phyloP scores from a whole-genome alignment of 2,329 filamentous ascomycete species.

The Ophiostoma ips region DNA sequence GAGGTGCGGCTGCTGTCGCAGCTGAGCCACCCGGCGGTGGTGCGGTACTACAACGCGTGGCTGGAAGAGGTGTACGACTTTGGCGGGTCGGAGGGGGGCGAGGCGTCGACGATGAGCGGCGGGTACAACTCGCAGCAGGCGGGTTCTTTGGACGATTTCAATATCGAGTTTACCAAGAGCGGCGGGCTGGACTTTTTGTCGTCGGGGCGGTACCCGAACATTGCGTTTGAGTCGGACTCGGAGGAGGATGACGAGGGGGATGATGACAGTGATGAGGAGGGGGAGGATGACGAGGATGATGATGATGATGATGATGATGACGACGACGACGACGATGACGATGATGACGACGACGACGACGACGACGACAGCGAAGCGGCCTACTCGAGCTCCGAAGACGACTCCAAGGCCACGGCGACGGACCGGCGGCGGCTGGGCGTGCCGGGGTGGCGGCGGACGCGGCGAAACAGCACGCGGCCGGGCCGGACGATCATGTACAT shows the following conservation, averaged over 20 bases:
- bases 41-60: constrained; percentile 94
- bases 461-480: constrained; percentile 30
- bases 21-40: constrained; percentile 73
- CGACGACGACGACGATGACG: constrained; percentile 25
- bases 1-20: constrained; percentile 84
- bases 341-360: constrained; percentile 9
- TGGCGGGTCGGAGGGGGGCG: constrained; percentile 43
- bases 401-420: constrained; percentile 11
- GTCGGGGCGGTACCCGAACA: constrained; percentile 60
- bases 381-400: constrained; percentile 9
- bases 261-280: constrained; percentile 32
- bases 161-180: constrained; percentile 53
- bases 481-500: constrained; percentile 77
- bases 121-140: constrained; percentile 13
- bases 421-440: constrained; percentile 7
- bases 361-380: constrained; percentile 1
- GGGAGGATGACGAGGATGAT: constrained; percentile 26
- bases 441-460: constrained; percentile 12
- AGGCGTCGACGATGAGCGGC: constrained; percentile 37
- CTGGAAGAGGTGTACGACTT: constrained; percentile 55
- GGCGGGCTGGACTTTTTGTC: constrained; percentile 88
- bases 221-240: constrained; percentile 57
- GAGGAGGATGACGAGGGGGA: constrained; percentile 27
- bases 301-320: constrained; percentile 30
- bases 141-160: constrained; percentile 18